Percentiles rank a stretch among this genome's conserved stretches.
Conservation (phyloP, 2,329 filamentous ascomycete species). For the Fusarium verrucosum region DNA sequence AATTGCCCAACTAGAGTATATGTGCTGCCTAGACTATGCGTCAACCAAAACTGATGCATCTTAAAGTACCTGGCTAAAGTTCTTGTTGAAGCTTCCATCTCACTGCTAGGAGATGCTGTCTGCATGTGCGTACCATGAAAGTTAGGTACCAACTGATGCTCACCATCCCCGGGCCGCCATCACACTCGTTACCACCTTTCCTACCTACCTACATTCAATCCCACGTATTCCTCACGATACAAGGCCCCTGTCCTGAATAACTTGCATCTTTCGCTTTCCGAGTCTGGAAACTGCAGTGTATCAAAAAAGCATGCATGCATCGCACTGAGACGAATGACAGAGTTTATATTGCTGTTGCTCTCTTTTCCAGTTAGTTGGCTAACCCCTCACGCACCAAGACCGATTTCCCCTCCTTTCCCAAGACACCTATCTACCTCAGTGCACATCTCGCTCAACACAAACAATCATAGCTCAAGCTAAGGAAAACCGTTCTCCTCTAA, state of each 20-base stretch:
- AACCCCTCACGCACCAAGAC: constrained; percentile 40
- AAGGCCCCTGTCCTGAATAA: constrained; percentile 16
- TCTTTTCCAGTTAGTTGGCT: constrained; percentile 14
- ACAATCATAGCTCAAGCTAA: constrained; percentile 20
- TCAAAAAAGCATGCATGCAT: constrained; percentile 29
- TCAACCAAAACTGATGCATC: not conserved
- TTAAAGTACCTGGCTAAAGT: constrained; percentile 3
- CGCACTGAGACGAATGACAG: constrained; percentile 31
- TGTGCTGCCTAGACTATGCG: not conserved
- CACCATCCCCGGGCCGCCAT: constrained; percentile 1
- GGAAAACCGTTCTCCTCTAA: constrained; percentile 18
- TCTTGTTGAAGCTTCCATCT: not conserved
- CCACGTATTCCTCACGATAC: constrained; percentile 29
- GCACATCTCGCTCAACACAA: constrained; percentile 11
- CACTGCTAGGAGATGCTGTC: not conserved
- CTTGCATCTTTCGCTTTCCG: constrained; percentile 21
- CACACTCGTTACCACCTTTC: not conserved
- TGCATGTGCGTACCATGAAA: not conserved
- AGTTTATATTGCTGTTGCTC: constrained; percentile 18
- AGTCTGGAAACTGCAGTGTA: constrained; percentile 7
- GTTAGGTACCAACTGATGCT: constrained; percentile 1
- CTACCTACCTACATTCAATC: constrained; percentile 11
- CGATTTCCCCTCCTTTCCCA: constrained; percentile 17
- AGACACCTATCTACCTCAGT: constrained; percentile 9
- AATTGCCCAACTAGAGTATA: not conserved